Evolutionary conservation across 495 filamentous ascomycete genomes (phyloP).

Genomic region (Podospora appendiculata): DNA sequence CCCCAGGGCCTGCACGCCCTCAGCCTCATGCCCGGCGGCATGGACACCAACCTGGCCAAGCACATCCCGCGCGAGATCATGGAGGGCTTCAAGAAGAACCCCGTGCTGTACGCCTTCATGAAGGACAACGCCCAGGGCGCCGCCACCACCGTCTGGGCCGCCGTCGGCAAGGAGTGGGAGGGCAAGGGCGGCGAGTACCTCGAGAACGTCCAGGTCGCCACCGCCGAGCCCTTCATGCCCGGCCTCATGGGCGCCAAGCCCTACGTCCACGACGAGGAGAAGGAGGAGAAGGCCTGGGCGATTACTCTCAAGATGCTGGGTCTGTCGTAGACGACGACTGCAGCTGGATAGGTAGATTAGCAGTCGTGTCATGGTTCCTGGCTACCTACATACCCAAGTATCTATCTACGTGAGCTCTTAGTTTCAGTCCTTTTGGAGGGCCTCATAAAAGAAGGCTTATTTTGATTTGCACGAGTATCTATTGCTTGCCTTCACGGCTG

Average conservation of each 20-base stretch:
- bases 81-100: conserved; percentile 9
- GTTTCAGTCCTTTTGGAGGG: too few species aligned
- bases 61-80: conserved; percentile 5
- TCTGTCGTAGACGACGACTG: neutral
- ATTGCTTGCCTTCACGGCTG: too few species aligned
- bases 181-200: conserved; percentile 38
- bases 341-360: too few species aligned
- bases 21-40: conserved; percentile 17
- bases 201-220: conserved; percentile 17
- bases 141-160: conserved; percentile 42
- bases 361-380: too few species aligned
- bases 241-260: neutral
- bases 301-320: neutral
- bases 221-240: neutral
- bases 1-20: conserved; percentile 9
- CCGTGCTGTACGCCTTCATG: conserved; percentile 12
- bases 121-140: conserved; percentile 42
- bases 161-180: conserved; percentile 32
- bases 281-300: neutral
- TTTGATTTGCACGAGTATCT: too few species aligned
- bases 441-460: too few species aligned
- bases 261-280: neutral
- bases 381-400: too few species aligned
- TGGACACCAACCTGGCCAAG: conserved; percentile 14
- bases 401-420: too few species aligned